These are phyloP conservation scores for Euryodendron excelsum DNA, from an alignment of 148 eudicot genomes.

Conservation along the genomic window DNA sequence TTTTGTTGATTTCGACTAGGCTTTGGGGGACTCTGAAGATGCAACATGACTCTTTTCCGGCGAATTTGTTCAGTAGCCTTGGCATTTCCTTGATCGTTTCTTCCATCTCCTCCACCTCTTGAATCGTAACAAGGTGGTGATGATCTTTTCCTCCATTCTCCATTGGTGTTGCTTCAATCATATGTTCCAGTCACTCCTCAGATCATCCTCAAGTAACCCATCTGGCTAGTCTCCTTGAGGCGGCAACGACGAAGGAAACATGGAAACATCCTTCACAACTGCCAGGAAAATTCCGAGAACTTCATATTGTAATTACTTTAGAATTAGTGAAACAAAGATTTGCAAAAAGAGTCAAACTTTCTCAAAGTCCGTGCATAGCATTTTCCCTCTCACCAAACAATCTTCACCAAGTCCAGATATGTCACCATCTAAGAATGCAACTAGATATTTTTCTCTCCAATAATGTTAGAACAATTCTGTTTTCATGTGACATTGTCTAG, in stretches of 20 bases:
- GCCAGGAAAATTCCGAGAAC: not conserved
- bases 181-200: not conserved
- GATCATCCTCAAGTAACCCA: not conserved
- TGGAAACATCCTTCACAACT: not conserved
- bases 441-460: too few species aligned
- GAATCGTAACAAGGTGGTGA: not conserved
- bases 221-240: not conserved
- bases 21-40: not conserved
- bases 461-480: too few species aligned
- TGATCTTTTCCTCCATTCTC: not conserved
- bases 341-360: too few species aligned
- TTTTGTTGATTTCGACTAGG: not conserved
- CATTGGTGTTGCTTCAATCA: not conserved
- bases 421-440: too few species aligned
- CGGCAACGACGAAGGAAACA: too few species aligned
- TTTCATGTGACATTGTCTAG: too few species aligned
- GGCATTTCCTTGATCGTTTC: not conserved
- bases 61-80: not conserved
- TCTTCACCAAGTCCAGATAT: too few species aligned
- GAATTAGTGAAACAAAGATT: too few species aligned
- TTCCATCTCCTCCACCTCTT: constrained; percentile 8
- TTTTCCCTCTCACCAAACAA: too few species aligned
- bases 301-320: too few species aligned
- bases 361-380: too few species aligned
- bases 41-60: constrained; percentile 5